Evolutionary conservation across 116 monocot genomes (phyloP), one percentile per base, ranked within the genome.

Genomic region (Posidonia oceanica): DNA sequence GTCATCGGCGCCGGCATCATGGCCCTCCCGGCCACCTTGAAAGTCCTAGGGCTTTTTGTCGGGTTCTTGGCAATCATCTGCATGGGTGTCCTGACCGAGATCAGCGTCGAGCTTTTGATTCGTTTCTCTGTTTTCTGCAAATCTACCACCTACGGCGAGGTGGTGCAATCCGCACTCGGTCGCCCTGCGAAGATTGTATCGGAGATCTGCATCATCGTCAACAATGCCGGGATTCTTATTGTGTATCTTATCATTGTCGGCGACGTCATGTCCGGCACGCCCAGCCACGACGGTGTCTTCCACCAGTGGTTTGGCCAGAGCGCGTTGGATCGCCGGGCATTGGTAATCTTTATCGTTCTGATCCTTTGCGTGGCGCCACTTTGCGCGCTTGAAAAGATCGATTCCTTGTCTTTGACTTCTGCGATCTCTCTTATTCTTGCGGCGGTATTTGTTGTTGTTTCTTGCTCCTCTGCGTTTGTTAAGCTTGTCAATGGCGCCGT

Each of bases 1-100:
- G 82, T 95, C 71, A 88, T 95, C 41, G 94, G 94, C 8, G 94
- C 94, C 12, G 94, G 94, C 6, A 95, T 95, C 69, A 95, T 95
- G 94, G 94, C 94, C 6, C 88, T 95, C 10, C 91, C 94, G 0
- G 94, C 94, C 16, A 65, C 91, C 64, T 91, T 91, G 91, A 95
- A 81, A 75, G 91, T 91, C 36, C 86, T 95, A 74, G 93, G 89
- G 4, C 8, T 89, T 14, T 69, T 65, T 6, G 42, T 77, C 58
- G 87, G 90, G 3, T 69, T 87, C 40, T 52, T 83, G 53, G 69
- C 80, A 0, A 86, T 93, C 71, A 2, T 88, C 48, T 37, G 82
- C 16, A 86, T 93, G 88, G 93, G 88, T 3, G 57, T 86, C 14
- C 52, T 93, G n/a, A 86, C 93, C 12, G 93, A 93, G 76, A 79